phyloP scores from a whole-genome alignment of 768 basidiomycete species.

The Lentinus brumalis region DNA sequence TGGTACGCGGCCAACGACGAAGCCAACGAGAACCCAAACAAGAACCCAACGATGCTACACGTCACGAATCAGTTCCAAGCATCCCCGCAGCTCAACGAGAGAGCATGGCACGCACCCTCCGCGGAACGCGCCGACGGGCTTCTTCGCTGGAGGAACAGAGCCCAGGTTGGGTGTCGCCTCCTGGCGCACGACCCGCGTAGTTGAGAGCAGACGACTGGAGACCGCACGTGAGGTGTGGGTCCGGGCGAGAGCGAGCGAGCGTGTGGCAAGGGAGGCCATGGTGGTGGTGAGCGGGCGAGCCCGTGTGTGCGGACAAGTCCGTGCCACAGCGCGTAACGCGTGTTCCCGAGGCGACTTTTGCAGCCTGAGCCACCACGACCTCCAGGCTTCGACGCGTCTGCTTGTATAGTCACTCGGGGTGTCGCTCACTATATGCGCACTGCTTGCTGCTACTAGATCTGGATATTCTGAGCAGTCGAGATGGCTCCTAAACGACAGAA shows the following conservation, averaged over 20 bases:
- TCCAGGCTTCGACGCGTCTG: background rate
- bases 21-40: slow-evolving; percentile 89
- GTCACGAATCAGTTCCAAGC: background rate
- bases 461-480: background rate
- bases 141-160: slow-evolving; percentile 58
- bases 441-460: background rate
- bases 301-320: slow-evolving; percentile 4
- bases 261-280: slow-evolving; percentile 42
- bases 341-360: background rate
- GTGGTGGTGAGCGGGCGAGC: slow-evolving; percentile 15
- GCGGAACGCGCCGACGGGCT: slow-evolving; percentile 65
- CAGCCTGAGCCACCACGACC: slow-evolving; percentile 5
- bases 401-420: background rate
- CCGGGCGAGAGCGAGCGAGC: slow-evolving; percentile 24
- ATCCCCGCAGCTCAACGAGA: background rate
- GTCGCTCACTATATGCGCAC: background rate
- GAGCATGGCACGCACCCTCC: slow-evolving; percentile 37
- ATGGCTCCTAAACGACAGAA: slow-evolving; percentile 48
- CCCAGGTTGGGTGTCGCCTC: slow-evolving; percentile 51
- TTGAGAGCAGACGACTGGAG: slow-evolving; percentile 44
- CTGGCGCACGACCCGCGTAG: slow-evolving; percentile 44
- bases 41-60: slow-evolving; percentile 74
- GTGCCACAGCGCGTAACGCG: slow-evolving; percentile 8
- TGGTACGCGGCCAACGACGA: slow-evolving; percentile 87
- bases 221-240: slow-evolving; percentile 18